phyloP scores from a whole-genome alignment of 2,329 filamentous ascomycete genomes.

The Cercospora sp. region DNA sequence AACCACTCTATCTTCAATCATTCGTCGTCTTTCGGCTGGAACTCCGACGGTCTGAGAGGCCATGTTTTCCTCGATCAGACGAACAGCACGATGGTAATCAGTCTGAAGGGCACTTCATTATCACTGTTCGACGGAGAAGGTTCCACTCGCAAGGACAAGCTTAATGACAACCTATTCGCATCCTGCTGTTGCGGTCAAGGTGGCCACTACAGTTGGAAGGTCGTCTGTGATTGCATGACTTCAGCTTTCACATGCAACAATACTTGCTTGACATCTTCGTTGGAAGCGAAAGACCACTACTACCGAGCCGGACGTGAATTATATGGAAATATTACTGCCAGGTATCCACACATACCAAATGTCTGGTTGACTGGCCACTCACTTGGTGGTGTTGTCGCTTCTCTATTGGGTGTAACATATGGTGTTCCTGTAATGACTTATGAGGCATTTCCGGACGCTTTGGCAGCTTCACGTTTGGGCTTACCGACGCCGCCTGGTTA shows the following conservation, averaged over 20 bases:
- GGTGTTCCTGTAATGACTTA: constrained; percentile 86
- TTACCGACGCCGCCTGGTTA: constrained; percentile 80
- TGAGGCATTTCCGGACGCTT: constrained; percentile 86
- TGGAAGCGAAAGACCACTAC: constrained; percentile 78
- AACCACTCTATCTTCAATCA: constrained; percentile 65
- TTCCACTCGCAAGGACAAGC: constrained; percentile 94
- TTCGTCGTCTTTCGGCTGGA: constrained; percentile 89
- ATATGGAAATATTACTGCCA: constrained; percentile 85
- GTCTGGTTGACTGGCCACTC: constrained; percentile 93
- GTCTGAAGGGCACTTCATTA: constrained; percentile 68
- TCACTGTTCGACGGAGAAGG: constrained; percentile 94
- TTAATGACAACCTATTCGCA: constrained; percentile 97
- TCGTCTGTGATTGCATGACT: constrained; percentile 90
- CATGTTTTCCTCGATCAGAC: constrained; percentile 86
- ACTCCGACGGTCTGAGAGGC: constrained; percentile 81
- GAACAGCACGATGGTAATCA: constrained; percentile 87
- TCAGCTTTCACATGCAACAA: constrained; percentile 87
- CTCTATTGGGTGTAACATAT: constrained; percentile 84
- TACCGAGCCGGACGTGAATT: constrained; percentile 86
- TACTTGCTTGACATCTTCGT: constrained; percentile 75
- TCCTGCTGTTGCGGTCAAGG: constrained; percentile 96
- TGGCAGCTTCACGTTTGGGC: constrained; percentile 80
- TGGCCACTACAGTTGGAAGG: constrained; percentile 82
- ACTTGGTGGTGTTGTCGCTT: constrained; percentile 85
- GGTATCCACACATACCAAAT: constrained; percentile 74